phyloP scores from a whole-genome alignment of 2,329 filamentous ascomycete species.

The Phialemoniopsis sp. region DNA sequence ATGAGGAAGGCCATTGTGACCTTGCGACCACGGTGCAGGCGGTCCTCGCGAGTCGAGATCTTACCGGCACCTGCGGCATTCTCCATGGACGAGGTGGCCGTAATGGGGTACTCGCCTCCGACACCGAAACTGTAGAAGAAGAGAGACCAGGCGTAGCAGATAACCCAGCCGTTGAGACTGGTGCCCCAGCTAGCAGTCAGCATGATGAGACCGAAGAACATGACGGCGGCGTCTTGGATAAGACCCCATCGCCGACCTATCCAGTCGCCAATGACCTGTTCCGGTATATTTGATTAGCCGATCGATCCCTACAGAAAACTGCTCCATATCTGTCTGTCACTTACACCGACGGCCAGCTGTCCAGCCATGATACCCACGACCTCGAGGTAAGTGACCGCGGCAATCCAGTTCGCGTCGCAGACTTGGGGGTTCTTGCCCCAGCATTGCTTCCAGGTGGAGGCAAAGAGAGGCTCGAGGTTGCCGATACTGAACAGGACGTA shows the following conservation, averaged over 20 bases:
- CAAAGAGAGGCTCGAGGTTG: conserved; percentile 80
- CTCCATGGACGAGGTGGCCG: conserved; percentile 91
- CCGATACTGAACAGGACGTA: conserved; percentile 98
- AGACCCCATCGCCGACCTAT: conserved; percentile 91
- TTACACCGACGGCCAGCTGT: conserved; percentile 80
- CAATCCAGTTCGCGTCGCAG: conserved; percentile 77
- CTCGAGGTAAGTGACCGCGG: conserved; percentile 85
- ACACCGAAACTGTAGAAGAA: conserved; percentile 80
- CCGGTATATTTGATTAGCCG: neutral
- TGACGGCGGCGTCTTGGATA: conserved; percentile 91
- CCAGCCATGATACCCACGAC: conserved; percentile 93
- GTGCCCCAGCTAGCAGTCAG: conserved; percentile 87
- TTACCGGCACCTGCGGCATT: conserved; percentile 82
- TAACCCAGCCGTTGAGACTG: conserved; percentile 88
- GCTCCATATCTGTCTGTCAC: conserved; percentile 11
- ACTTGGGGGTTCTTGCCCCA: conserved; percentile 61
- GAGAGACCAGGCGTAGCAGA: conserved; percentile 91
- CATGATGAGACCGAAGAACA: conserved; percentile 91
- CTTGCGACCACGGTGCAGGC: conserved; percentile 91
- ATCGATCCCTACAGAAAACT: no score
- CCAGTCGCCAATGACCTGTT: conserved; percentile 59
- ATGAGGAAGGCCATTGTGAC: conserved; percentile 78
- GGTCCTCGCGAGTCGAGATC: conserved; percentile 86
- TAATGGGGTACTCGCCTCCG: conserved; percentile 94
- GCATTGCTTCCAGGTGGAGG: conserved; percentile 70